These are phyloP conservation scores for Polyporus arcularius DNA, from an alignment of 768 basidiomycete genomes.

Conservation along the genomic window DNA sequence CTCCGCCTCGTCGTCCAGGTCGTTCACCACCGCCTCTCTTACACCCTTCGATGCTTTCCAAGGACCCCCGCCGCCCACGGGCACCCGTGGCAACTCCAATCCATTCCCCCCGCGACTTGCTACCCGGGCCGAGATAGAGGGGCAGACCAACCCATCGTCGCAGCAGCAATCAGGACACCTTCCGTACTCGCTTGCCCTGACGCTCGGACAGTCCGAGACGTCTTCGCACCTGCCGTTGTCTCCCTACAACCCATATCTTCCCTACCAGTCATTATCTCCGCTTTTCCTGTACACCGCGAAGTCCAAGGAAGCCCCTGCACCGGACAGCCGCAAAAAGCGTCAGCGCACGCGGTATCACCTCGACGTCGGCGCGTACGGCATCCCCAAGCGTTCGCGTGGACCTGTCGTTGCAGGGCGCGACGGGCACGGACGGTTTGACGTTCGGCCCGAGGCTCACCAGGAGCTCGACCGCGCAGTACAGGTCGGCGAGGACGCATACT, in stretches of 20 bases:
- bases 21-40: slow-evolving; percentile 42
- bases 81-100: slow-evolving; percentile 42
- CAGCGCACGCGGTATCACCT: slow-evolving; percentile 48
- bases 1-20: slow-evolving; percentile 40
- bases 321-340: slow-evolving; percentile 30
- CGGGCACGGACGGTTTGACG: slow-evolving; percentile 21
- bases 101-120: slow-evolving; percentile 44
- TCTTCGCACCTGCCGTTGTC: slow-evolving; percentile 32
- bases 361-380: slow-evolving; percentile 83
- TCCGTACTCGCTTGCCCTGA: slow-evolving; percentile 47
- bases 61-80: slow-evolving; percentile 39
- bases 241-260: slow-evolving; percentile 41
- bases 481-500: slow-evolving; percentile 93
- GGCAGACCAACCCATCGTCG: slow-evolving; percentile 33
- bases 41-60: slow-evolving; percentile 44
- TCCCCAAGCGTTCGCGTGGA: slow-evolving; percentile 57
- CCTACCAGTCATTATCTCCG: slow-evolving; percentile 36
- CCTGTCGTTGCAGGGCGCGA: slow-evolving; percentile 28
- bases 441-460: slow-evolving; percentile 21
- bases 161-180: slow-evolving; percentile 36
- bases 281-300: slow-evolving; percentile 29
- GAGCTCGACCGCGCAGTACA: slow-evolving; percentile 59
- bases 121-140: slow-evolving; percentile 46
- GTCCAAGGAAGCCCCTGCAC: slow-evolving; percentile 18
- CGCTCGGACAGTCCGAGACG: slow-evolving; percentile 40